phyloP scores from a whole-genome alignment of 345 rosid genomes.

The Salix suchowensis region DNA sequence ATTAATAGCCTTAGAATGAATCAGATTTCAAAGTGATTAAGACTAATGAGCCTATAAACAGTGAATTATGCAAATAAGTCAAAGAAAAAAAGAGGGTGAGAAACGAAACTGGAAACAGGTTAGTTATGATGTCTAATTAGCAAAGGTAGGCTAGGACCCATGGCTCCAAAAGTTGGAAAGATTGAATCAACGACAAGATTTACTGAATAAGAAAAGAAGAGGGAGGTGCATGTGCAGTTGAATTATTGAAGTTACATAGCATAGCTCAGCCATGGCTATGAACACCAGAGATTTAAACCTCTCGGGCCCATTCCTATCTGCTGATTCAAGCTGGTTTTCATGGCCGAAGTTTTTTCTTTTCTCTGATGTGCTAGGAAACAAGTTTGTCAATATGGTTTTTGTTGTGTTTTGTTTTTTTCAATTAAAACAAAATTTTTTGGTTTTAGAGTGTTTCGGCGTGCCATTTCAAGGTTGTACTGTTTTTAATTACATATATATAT shows the following conservation, averaged over 20 bases:
- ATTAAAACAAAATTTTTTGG: too few relatives aligned
- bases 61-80: background rate
- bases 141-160: conserved; percentile 6
- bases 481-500: too few relatives aligned
- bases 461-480: too few relatives aligned
- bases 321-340: background rate
- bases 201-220: conserved; percentile 1
- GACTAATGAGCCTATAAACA: background rate
- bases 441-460: too few relatives aligned
- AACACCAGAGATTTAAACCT: conserved; percentile 11
- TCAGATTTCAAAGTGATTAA: conserved; percentile 7
- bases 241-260: conserved; percentile 15
- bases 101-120: background rate
- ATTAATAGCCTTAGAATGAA: background rate
- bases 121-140: conserved; percentile 21
- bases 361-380: background rate
- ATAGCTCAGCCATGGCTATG: conserved; percentile 6
- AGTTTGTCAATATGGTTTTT: too few relatives aligned
- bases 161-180: conserved; percentile 14
- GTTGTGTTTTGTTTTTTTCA: too few relatives aligned
- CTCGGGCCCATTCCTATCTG: conserved; percentile 20
- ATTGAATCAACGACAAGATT: background rate
- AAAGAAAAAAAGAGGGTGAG: background rate
- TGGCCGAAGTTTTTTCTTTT: background rate
- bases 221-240: conserved; percentile 32